These are phyloP conservation scores for Lecanicillium sp. DNA, from an alignment of 2,329 filamentous ascomycete species.

Conservation along the genomic window DNA sequence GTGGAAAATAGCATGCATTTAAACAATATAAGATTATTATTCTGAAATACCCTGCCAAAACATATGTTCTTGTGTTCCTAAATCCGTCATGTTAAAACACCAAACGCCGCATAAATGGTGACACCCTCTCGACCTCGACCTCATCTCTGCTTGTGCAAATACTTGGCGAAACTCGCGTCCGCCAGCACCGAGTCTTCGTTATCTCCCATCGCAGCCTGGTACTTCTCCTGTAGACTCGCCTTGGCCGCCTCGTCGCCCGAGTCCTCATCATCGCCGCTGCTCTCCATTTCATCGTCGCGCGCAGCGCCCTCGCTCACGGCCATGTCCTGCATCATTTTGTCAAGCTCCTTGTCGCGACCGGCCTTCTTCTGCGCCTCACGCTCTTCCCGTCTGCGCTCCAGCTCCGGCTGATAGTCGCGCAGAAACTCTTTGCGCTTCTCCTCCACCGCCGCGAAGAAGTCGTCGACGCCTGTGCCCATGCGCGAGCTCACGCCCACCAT, in stretches of 20 bases:
- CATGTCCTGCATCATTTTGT: constrained; percentile 95
- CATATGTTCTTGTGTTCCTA: background rate
- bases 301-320: constrained; percentile 38
- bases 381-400: constrained; percentile 70
- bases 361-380: constrained; percentile 69
- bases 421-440: constrained; percentile 86
- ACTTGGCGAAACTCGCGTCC: constrained; percentile 59
- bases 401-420: constrained; percentile 83
- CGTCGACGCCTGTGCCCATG: constrained; percentile 83
- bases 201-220: constrained; percentile 66
- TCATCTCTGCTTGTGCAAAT: constrained; percentile 42
- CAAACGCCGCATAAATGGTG: constrained; percentile 20
- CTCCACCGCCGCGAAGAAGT: constrained; percentile 86
- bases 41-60: background rate
- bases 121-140: too few relatives aligned
- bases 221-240: constrained; percentile 66
- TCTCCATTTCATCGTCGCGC: constrained; percentile 47
- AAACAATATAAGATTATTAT: background rate
- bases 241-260: constrained; percentile 55
- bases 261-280: constrained; percentile 53
- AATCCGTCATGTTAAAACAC: constrained; percentile 9
- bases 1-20: background rate
- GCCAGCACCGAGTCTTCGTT: constrained; percentile 45
- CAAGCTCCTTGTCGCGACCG: constrained; percentile 72
- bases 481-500: constrained; percentile 92